These are phyloP conservation scores for Dryas octopetala DNA, from an alignment of 306 rosid species.

Conservation along the genomic window DNA sequence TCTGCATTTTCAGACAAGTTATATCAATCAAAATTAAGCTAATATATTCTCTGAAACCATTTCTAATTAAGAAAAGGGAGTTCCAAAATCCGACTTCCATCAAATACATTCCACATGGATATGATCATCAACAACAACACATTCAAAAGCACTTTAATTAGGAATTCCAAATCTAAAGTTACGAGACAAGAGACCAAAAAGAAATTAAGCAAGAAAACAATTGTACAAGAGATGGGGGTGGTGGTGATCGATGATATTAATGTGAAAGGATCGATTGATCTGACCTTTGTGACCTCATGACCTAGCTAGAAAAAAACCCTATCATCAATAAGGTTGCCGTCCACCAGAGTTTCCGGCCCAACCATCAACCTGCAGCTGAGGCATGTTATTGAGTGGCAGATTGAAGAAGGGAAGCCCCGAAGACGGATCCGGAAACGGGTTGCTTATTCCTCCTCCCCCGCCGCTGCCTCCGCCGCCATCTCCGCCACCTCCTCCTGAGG, in stretches of 20 bases:
- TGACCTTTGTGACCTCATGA: conserved; percentile 26
- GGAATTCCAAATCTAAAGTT: conserved; percentile 3
- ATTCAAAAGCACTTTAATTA: conserved; percentile 11
- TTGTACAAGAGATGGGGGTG: conserved; percentile 4
- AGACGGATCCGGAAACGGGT: conserved; percentile 69
- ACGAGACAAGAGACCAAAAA: background rate
- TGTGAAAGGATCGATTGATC: conserved; percentile 15
- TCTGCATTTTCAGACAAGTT: background rate
- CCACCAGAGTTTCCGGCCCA: conserved; percentile 78
- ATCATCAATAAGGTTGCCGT: conserved; percentile 49
- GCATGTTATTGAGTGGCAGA: conserved; percentile 66
- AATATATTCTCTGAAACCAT: background rate
- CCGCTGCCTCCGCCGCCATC: conserved; percentile 15
- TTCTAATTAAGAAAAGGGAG: conserved; percentile 2
- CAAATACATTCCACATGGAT: conserved; percentile 1
- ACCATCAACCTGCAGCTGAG: conserved; percentile 66
- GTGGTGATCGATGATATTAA: conserved; percentile 7
- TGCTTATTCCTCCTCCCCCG: conserved; percentile 31
- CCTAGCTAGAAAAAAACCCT: conserved; percentile 15
- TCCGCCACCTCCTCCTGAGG: conserved; percentile 36
- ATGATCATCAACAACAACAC: background rate
- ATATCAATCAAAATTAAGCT: background rate
- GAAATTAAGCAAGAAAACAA: conserved; percentile 14
- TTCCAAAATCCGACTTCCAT: conserved; percentile 7
- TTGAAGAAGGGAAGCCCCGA: conserved; percentile 79